Base-by-base conservation (phyloP, 2,329 filamentous ascomycete species). In the Aureobasidium subglaciale region DNA sequence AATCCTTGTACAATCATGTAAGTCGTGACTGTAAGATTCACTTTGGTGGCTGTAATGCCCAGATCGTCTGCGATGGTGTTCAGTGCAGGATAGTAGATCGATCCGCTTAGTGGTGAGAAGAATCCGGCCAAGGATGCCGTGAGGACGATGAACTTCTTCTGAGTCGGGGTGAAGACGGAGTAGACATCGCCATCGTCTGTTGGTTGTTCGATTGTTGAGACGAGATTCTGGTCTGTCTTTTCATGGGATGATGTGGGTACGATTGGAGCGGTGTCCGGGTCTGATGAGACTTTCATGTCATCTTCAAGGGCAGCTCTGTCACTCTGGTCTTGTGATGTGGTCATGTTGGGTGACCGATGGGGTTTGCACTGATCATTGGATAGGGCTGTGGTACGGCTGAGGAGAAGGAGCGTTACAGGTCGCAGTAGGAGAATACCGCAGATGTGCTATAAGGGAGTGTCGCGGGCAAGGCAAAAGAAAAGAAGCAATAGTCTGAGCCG, bases 11-110 rank as follows among this genome's bases (percentile, higher is more conserved):
- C 52, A 45, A 68, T 66, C 65, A 79, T 63, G 57, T 78, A 80
- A 3, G 72, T 73, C 1, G 76, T 80, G 13, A 80, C 67, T 0
- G 78, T 79, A 57, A 79, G 65, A 59, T 79, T 78, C 60, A 79
- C 72, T 45, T 69, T 64, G 6, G 72, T 69, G 13, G 63, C 65
- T 1, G 74, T 71, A 10, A 75, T 70, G 24, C 70, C 56, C 38
- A 77, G 66, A 25, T 72, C 70, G 4, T 59, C 56, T 0, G 72
- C 68, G 52, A 63, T 59, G 4, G 59, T 55, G 29, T 60, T 64
- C n/a, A 71, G 62, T 1, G 68, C 67, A 11, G 70, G 70, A 49
- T 69, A 68, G 62, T 72, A 73, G 25, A 73, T 73, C 56, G 66
- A 68, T 1, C 66, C 70, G 1, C 69, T 68, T 52, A 69, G 59